These are phyloP conservation scores for Sclerotinia nivalis DNA, from an alignment of 2,329 filamentous ascomycete species.

Conservation along the genomic window DNA sequence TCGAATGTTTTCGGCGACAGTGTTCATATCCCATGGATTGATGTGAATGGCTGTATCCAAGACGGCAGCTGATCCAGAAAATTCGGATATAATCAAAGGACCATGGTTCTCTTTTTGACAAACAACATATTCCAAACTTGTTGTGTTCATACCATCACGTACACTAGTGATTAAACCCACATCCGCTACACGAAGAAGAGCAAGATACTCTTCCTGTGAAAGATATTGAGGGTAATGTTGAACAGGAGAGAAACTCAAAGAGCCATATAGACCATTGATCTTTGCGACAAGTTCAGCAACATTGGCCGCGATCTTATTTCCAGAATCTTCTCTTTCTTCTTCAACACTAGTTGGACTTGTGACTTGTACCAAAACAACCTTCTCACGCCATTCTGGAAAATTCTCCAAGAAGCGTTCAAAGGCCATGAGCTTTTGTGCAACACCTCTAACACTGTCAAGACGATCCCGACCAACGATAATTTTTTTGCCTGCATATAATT, in stretches of 20 bases:
- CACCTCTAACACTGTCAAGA: constrained; percentile 88
- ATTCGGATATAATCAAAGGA: constrained; percentile 91
- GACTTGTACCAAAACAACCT: constrained; percentile 92
- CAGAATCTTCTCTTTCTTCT: constrained; percentile 72
- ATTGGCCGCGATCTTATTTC: constrained; percentile 80
- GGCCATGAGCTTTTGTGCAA: constrained; percentile 92
- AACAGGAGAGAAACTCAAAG: constrained; percentile 83
- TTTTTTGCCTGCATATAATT: constrained; percentile 84
- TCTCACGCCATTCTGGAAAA: constrained; percentile 88
- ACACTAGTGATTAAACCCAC: constrained; percentile 95
- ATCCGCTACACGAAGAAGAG: constrained; percentile 84
- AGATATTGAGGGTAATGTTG: constrained; percentile 95
- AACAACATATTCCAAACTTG: constrained; percentile 89
- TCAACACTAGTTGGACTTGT: constrained; percentile 83
- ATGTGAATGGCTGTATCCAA: constrained; percentile 88
- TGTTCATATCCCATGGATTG: constrained; percentile 90
- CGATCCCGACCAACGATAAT: constrained; percentile 93
- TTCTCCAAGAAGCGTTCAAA: constrained; percentile 90
- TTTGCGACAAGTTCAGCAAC: constrained; percentile 88
- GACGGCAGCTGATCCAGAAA: constrained; percentile 89
- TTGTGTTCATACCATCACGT: constrained; percentile 97
- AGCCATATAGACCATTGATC: constrained; percentile 90
- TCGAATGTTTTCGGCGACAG: constrained; percentile 82
- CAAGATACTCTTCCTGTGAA: constrained; percentile 87
- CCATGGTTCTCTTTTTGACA: constrained; percentile 86